These are phyloP conservation scores for Aspergillus candidus DNA, from an alignment of 2,329 filamentous ascomycete genomes.

Conservation along the genomic window DNA sequence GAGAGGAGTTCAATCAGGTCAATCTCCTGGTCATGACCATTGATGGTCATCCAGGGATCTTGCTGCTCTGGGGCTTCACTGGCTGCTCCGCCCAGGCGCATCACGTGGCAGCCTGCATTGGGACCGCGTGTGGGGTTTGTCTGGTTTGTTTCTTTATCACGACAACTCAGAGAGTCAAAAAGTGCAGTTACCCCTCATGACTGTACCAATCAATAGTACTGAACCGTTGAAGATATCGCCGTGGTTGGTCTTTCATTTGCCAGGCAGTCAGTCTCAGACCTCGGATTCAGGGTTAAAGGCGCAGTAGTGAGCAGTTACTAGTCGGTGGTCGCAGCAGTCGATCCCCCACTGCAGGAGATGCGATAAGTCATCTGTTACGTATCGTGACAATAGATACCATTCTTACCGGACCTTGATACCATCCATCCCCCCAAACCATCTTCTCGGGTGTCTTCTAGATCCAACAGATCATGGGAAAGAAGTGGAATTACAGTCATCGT, in stretches of 20 bases:
- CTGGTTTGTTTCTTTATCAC: constrained; percentile 1
- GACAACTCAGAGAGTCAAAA: too few relatives aligned
- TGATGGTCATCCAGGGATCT: too few relatives aligned
- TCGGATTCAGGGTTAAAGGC: too few relatives aligned
- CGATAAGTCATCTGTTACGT: neutral
- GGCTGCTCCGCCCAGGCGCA: constrained; percentile 6
- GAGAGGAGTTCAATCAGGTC: too few relatives aligned
- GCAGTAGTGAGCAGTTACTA: too few relatives aligned
- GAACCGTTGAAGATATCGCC: neutral
- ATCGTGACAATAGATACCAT: neutral
- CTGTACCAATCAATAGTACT: too few relatives aligned
- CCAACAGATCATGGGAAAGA: neutral
- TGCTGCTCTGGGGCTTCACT: neutral
- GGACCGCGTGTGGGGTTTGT: constrained; percentile 6
- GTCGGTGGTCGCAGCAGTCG: too few relatives aligned
- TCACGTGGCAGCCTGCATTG: constrained; percentile 9
- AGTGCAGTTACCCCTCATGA: constrained; percentile 13
- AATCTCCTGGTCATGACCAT: neutral
- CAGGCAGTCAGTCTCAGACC: too few relatives aligned
- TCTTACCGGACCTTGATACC: constrained; percentile 1
- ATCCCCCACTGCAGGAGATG: neutral
- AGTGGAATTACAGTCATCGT: too few relatives aligned
- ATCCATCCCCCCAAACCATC: neutral
- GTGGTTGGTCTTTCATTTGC: too few relatives aligned
- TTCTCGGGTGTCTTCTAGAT: neutral